Evolutionary conservation across 2,329 filamentous ascomycete genomes (phyloP), one percentile per base, ranked within the genome.

Genomic region (Xylaria multiplex): DNA sequence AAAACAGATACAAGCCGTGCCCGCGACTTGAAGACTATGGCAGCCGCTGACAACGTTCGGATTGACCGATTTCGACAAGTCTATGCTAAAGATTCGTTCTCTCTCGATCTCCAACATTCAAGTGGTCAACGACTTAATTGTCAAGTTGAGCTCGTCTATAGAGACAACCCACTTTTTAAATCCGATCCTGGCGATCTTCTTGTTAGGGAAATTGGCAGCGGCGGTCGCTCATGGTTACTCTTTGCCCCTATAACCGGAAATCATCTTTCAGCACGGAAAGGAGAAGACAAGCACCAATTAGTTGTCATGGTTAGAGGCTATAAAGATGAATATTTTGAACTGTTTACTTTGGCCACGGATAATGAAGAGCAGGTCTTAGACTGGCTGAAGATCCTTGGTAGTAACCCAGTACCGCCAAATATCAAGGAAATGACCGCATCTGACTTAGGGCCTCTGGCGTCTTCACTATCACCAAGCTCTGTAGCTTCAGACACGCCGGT

Each of bases 81-180:
- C 48, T 90, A 88, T 69, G 94, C 95, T 52, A 91, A 97, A 74
- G 96, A 99, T 77, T 89, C 91, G 71, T 99, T 99, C 77, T 91
- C 91, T 64, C 84, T 99, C 72, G 90, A 94, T 66, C 80, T 99
- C 14, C 85, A 87, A 57, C 96, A 99, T 78, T 97, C 95, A 1
- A 97, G 88, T 74, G 94, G 95, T 1, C 95, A 98, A 77, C 86
- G 93, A 66, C 85, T 99, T 50, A 93, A 93, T 73, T 97, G 96
- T 76, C 91, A 92, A 72, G 88, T 97, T 16, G 96, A 99, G 77
- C 77, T 99, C 35, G 85, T 98, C 14, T 86, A 95, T 70, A 88
- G 96, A 75, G 95, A 98, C 75, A 93, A 93, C 72, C 84, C 88
- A 27, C 83, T 86, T n/a, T 86, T 87, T 55, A 84, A 86, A 42